A percentile compares a stretch with the other conserved stretches of the same genome.
These are phyloP conservation scores for Hyphopichia khmerensis DNA, from an alignment of 1,139 yeast genomes.

Conservation along the genomic window DNA sequence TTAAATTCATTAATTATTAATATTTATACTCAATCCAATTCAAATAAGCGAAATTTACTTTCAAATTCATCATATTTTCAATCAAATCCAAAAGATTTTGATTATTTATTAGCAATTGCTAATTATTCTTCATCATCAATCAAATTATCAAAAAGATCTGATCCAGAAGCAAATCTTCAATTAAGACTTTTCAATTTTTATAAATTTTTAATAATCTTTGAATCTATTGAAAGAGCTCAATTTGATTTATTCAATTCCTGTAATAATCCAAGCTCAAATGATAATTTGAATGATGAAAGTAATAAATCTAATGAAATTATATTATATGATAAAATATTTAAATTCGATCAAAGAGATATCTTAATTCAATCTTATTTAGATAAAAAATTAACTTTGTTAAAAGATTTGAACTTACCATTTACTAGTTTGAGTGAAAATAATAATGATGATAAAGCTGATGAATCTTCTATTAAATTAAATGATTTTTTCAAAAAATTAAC, in stretches of 20 bases:
- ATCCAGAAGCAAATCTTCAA: conserved; percentile 36
- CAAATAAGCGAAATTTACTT: conserved; percentile 39
- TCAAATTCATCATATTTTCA: conserved; percentile 28
- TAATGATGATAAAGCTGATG: no score
- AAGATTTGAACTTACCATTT: conserved; percentile 25
- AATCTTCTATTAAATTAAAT: conserved; percentile 7
- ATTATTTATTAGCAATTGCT: conserved; percentile 46
- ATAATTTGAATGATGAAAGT: background rate
- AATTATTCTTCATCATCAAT: conserved; percentile 41
- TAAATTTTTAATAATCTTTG: conserved; percentile 34
- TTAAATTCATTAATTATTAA: conserved; percentile 34
- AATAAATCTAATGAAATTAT: conserved; percentile 20
- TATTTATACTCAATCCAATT: conserved; percentile 39
- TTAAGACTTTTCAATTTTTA: conserved; percentile 42
- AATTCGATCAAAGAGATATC: conserved; percentile 41
- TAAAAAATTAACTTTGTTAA: conserved; percentile 31
- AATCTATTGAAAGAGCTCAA: conserved; percentile 37
- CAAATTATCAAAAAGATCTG: conserved; percentile 37
- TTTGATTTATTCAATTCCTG: conserved; percentile 26
- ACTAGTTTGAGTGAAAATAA: conserved; percentile 28
- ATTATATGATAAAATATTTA: conserved; percentile 39
- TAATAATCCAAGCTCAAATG: conserved; percentile 6
- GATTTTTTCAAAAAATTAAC: conserved; percentile 17
- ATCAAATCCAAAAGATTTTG: conserved; percentile 32
- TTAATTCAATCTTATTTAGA: conserved; percentile 36